Evolutionary conservation across 257 asterid genomes (phyloP), one percentile per base, ranked within the genome.

Genomic region (Forsythia viridissima): DNA sequence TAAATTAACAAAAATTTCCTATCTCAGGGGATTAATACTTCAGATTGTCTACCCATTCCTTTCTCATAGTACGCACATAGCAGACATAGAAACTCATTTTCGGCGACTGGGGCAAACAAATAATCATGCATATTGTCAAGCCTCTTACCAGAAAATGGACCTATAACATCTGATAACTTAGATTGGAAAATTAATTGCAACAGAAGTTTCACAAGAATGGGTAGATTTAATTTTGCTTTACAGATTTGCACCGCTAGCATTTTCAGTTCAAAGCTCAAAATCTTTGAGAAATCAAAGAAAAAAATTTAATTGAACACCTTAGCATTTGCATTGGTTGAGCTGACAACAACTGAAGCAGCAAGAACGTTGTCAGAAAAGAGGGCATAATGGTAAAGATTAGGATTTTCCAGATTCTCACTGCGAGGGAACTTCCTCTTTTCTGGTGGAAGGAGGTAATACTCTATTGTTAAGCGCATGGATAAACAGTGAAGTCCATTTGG

Each of bases 341-440:
- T 95, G 85, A 95, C 99, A 71, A 95, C 99, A 41, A 93, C 97
- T 61, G 99, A 93, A 81, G 98, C 98, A 87, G 98, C 99, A 80
- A 95, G 96, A 79, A 93, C 99, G 77, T 93, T 95, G 83, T 95
- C 99, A 57, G 99, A 95, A 80, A 95, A 95, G 78, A 95, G 91
- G 63, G 99, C 97, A 84, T 95, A 95, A 78, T 95, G 99, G 86
- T 91, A 87, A 76, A 93, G 97, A 36, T 82, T 86, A 37, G 98
- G 92, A 86, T 93, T 92, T 86, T 91, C 98, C 79, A 90, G 88
- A 86, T 95, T 95, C 86, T 93, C 97, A 43, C 89, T 84, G 84
- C 79, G 84, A 9, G 98, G 97, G 78, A 95, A 93, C 87, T 84
- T 90, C 75, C 99, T 88, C 84, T 92, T 91, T 83, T 93, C 97